Conservation (phyloP, 169 alveolate genomes). For the Plasmodium ovale region DNA sequence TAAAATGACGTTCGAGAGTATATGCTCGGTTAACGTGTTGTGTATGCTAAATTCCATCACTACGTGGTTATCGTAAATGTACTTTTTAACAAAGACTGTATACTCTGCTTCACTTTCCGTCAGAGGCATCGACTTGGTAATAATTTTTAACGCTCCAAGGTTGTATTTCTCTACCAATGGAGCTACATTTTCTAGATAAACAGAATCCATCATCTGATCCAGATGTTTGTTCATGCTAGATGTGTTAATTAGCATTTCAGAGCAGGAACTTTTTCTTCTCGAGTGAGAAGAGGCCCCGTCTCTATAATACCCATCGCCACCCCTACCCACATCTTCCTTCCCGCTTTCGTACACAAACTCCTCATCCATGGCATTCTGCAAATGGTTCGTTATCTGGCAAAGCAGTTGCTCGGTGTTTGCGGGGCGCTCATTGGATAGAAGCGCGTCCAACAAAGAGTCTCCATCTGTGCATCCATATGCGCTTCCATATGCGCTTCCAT, state of each 20-base stretch:
- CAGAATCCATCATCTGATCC: conserved; percentile 12
- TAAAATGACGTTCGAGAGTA: conserved; percentile 8
- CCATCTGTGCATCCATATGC: background rate
- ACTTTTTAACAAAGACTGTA: conserved; percentile 80
- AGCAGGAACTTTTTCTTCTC: conserved; percentile 23
- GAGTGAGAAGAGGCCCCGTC: background rate
- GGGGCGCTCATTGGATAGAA: background rate
- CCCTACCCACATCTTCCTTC: conserved; percentile 32
- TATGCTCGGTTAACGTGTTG: conserved; percentile 82
- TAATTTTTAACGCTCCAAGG: conserved; percentile 37
- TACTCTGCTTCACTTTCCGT: conserved; percentile 91
- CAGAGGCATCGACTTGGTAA: conserved; percentile 77
- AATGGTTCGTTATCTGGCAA: conserved; percentile 18
- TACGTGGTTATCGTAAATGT: conserved; percentile 75
- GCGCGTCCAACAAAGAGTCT: conserved; percentile 1
- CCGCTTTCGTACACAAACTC: conserved; percentile 24
- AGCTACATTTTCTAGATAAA: conserved; percentile 11
- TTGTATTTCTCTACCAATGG: conserved; percentile 27
- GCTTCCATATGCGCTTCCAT: conserved; percentile 17
- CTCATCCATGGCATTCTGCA: background rate
- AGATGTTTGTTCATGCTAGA: background rate
- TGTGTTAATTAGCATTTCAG: conserved; percentile 29
- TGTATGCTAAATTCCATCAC: conserved; percentile 85
- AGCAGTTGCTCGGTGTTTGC: conserved; percentile 19
- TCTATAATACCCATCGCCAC: background rate